These are phyloP conservation scores for Eragrostis curvula DNA, from an alignment of 176 grass and related monocot species.

Conservation along the genomic window DNA sequence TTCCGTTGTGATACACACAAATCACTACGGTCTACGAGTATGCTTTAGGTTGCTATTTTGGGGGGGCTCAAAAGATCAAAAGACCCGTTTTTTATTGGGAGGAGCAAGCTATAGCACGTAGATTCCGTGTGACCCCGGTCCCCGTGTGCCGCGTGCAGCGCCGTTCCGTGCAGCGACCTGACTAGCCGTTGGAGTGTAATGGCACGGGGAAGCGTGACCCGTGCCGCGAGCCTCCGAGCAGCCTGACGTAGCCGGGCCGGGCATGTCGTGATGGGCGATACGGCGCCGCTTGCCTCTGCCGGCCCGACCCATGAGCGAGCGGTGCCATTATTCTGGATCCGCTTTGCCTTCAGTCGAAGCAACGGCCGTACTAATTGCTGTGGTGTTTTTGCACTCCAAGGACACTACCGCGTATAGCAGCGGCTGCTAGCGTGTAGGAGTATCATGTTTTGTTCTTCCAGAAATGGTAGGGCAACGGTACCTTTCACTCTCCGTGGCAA, in stretches of 20 bases:
- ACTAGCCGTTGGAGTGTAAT: conserved; percentile 36
- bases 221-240: not conserved
- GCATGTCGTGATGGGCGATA: conserved; percentile 15
- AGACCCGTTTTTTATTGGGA: not conserved
- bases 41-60: not conserved
- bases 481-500: too few relatives aligned
- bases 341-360: not conserved
- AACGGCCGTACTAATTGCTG: not conserved
- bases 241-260: not conserved
- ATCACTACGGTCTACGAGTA: too few relatives aligned
- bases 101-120: not conserved
- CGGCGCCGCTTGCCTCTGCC: not conserved
- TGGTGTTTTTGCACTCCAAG: not conserved
- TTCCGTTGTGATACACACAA: too few relatives aligned
- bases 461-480: not conserved
- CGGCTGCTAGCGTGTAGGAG: not conserved
- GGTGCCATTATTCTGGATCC: not conserved
- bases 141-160: too few relatives aligned
- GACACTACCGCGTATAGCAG: not conserved
- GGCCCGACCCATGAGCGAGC: not conserved
- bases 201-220: not conserved
- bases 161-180: not conserved
- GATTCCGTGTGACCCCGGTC: too few relatives aligned
- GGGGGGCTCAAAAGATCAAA: too few relatives aligned
- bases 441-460: not conserved